A percentile compares a stretch with the other conserved stretches of the same genome.
These are phyloP conservation scores for Solanum boliviense DNA, from an alignment of 257 asterid species.

Conservation along the genomic window DNA sequence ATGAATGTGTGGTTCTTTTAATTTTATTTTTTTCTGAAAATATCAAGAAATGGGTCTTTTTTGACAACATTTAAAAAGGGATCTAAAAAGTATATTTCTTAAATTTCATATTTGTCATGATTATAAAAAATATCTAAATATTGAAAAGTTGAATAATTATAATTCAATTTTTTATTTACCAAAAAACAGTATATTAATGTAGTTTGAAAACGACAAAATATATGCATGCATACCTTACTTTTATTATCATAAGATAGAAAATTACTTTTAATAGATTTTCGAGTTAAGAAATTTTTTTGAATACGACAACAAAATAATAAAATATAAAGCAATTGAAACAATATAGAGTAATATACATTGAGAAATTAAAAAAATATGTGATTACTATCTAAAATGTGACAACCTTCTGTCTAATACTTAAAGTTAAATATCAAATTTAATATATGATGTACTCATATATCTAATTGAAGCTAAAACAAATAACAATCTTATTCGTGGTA, in stretches of 20 bases:
- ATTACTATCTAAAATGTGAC: background rate
- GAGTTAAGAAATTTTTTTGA: no score
- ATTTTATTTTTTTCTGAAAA: background rate
- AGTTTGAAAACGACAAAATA: no score
- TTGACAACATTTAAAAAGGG: background rate
- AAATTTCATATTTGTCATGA: background rate
- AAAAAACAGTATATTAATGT: background rate
- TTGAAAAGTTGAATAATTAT: background rate
- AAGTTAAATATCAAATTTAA: background rate
- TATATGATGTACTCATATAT: background rate
- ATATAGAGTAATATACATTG: background rate
- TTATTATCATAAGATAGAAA: no score
- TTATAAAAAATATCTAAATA: background rate
- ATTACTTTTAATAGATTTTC: background rate
- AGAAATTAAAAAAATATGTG: background rate
- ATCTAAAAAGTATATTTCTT: background rate
- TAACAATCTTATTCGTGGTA: background rate
- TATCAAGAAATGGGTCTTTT: background rate
- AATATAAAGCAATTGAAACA: background rate
- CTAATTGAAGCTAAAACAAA: background rate
- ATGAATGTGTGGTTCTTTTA: background rate
- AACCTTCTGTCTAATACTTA: background rate
- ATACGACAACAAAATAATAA: background rate
- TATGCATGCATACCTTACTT: background rate
- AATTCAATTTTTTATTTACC: background rate